A percentile compares a stretch with the other conserved stretches of the same genome.
phyloP scores from a whole-genome alignment of 2,329 filamentous ascomycete species.

The Pyricularia sp. region DNA sequence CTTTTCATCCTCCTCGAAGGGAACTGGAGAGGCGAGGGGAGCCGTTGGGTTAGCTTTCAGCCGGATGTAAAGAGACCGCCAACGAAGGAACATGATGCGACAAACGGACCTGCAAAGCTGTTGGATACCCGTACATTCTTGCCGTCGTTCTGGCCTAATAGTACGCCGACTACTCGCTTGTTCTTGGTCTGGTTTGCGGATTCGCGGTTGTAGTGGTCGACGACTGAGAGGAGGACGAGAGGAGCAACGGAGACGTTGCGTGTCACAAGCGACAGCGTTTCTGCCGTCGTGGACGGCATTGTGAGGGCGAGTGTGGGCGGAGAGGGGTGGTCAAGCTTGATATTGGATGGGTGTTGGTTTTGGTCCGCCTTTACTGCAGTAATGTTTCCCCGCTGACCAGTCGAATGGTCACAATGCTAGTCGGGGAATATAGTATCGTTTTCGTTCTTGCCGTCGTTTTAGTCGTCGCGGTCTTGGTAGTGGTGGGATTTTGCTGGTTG shows the following conservation, averaged over 20 bases:
- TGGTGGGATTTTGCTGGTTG: background rate
- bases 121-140: conserved; percentile 96
- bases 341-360: background rate
- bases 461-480: background rate
- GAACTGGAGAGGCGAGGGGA: conserved; percentile 47
- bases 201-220: conserved; percentile 96
- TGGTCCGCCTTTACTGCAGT: background rate
- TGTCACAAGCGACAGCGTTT: conserved; percentile 89
- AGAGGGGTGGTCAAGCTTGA: background rate
- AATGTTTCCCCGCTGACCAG: background rate
- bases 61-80: background rate
- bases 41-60: conserved; percentile 8
- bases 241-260: conserved; percentile 95
- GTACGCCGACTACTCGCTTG: conserved; percentile 84
- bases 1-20: conserved; percentile 98
- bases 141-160: conserved; percentile 92
- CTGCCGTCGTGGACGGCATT: conserved; percentile 95
- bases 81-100: conserved; percentile 14
- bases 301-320: conserved; percentile 20
- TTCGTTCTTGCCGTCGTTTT: background rate
- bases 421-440: background rate
- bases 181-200: conserved; percentile 76
- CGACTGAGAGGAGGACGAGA: conserved; percentile 91
- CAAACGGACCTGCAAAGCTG: conserved; percentile 79
- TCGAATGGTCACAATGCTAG: background rate